phyloP scores from a whole-genome alignment of 2,329 filamentous ascomycete species.

The Trichoderma endophyticum region DNA sequence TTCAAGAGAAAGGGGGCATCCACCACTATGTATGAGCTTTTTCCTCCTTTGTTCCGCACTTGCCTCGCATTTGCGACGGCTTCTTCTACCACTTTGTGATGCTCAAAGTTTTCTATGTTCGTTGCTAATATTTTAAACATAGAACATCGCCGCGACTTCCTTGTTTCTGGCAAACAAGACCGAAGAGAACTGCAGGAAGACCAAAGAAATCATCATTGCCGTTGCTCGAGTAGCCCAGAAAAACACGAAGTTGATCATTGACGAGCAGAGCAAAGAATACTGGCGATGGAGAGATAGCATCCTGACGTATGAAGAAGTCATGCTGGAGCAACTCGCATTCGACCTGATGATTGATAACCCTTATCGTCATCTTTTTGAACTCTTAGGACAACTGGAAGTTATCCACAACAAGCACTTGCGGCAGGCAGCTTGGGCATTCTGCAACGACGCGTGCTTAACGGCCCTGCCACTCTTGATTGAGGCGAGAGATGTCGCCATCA shows the following conservation, averaged over 20 bases:
- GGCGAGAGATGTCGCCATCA: slow-evolving; percentile 77
- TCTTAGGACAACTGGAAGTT: slow-evolving; percentile 69
- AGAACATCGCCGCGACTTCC: slow-evolving; percentile 83
- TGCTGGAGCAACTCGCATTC: slow-evolving; percentile 90
- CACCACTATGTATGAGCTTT: slow-evolving; percentile 72
- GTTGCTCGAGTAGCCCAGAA: slow-evolving; percentile 95
- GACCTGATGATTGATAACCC: slow-evolving; percentile 89
- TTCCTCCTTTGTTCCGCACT: not conserved
- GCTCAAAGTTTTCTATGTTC: not conserved
- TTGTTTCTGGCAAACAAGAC: slow-evolving; percentile 96
- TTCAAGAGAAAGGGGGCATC: slow-evolving; percentile 69
- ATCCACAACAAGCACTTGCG: slow-evolving; percentile 78
- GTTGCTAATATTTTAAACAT: slow-evolving; percentile 18
- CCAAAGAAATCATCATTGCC: slow-evolving; percentile 88
- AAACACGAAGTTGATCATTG: slow-evolving; percentile 81
- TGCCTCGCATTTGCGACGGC: slow-evolving; percentile 18
- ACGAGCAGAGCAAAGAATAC: slow-evolving; percentile 97
- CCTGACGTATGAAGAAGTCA: slow-evolving; percentile 83
- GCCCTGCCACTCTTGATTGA: slow-evolving; percentile 78
- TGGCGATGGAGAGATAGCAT: slow-evolving; percentile 98
- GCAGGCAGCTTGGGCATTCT: slow-evolving; percentile 88
- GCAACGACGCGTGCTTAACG: slow-evolving; percentile 86
- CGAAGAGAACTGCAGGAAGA: slow-evolving; percentile 94
- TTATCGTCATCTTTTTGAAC: slow-evolving; percentile 78
- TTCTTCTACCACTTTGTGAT: not conserved